Evolutionary conservation across 176 grass and related monocot genomes (phyloP).

Genomic region (Bolboschoenus planiculmis): DNA sequence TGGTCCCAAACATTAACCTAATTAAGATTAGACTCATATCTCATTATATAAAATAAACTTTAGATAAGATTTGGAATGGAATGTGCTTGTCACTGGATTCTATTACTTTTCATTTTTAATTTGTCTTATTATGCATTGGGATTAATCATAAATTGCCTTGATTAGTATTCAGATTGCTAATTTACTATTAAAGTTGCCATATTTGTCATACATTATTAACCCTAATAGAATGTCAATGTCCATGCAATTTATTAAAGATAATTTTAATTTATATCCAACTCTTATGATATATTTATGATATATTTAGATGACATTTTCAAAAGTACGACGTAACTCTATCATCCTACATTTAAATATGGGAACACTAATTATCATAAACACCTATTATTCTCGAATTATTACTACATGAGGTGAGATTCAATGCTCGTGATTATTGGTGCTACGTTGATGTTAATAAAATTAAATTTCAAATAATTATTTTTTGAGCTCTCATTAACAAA

Average conservation of each 20-base stretch:
- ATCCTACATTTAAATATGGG: not conserved
- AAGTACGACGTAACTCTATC: not conserved
- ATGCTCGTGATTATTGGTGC: too few species aligned
- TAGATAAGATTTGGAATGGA: slow-evolving; percentile 12
- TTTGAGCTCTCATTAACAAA: too few species aligned
- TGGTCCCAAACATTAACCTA: slow-evolving; percentile 11
- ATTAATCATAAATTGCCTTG: slow-evolving; percentile 7
- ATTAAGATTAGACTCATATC: slow-evolving; percentile 15
- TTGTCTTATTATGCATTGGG: slow-evolving; percentile 14
- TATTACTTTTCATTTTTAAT: not conserved
- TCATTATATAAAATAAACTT: not conserved
- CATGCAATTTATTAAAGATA: not conserved
- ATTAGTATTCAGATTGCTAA: not conserved
- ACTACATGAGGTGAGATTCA: too few species aligned
- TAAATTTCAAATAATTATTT: too few species aligned
- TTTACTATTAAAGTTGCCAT: not conserved
- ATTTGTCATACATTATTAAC: not conserved
- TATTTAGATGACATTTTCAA: not conserved
- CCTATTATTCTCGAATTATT: too few species aligned
- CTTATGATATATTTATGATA: too few species aligned
- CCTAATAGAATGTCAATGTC: not conserved
- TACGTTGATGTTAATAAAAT: too few species aligned
- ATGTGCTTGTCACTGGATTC: slow-evolving; percentile 15
- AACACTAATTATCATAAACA: too few species aligned
- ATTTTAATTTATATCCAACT: too few species aligned